Conservation (phyloP, 371 early-diverging fungal species). For the Mortierella sp. region DNA sequence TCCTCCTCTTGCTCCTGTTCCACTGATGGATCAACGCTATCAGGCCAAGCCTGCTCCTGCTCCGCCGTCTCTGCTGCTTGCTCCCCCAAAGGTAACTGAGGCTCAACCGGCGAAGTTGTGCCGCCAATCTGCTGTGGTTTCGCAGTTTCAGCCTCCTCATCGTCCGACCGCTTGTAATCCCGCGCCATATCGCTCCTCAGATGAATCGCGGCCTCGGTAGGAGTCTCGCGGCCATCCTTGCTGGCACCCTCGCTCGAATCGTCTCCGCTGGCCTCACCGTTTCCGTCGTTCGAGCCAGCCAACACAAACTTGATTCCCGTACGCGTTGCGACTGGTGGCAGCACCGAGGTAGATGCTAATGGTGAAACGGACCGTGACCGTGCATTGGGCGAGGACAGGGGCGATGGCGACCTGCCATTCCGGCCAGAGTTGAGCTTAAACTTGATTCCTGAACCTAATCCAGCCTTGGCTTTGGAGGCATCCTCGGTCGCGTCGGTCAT, state of each 20-base stretch:
- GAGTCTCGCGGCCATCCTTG: slow-evolving; percentile 2
- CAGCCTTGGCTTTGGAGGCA: slow-evolving; percentile 10
- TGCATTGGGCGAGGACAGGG: slow-evolving; percentile 22
- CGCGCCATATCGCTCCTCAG: slow-evolving; percentile 51
- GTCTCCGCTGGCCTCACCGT: slow-evolving; percentile 8
- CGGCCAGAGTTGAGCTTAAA: slow-evolving; percentile 47
- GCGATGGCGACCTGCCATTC: slow-evolving; percentile 55
- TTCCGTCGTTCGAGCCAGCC: slow-evolving; percentile 31
- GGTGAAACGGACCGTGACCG: slow-evolving; percentile 44
- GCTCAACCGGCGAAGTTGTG: not conserved
- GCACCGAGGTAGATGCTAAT: slow-evolving; percentile 3
- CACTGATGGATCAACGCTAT: not conserved
- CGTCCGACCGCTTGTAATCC: slow-evolving; percentile 39
- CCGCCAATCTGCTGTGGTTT: not conserved
- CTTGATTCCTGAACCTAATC: slow-evolving; percentile 38
- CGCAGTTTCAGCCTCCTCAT: slow-evolving; percentile 16
- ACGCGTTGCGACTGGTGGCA: slow-evolving; percentile 34
- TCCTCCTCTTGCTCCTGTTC: not conserved
- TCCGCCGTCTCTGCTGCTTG: not conserved
- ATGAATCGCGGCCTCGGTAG: slow-evolving; percentile 36
- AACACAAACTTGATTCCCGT: slow-evolving; percentile 51
- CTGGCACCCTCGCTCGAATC: not conserved
- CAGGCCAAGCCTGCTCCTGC: not conserved
- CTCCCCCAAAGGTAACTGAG: not conserved
- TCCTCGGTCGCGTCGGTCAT: slow-evolving; percentile 20